These are phyloP conservation scores for Umbelopsis isabellina DNA, from an alignment of 192 early-diverging fungal genomes.

Conservation along the genomic window DNA sequence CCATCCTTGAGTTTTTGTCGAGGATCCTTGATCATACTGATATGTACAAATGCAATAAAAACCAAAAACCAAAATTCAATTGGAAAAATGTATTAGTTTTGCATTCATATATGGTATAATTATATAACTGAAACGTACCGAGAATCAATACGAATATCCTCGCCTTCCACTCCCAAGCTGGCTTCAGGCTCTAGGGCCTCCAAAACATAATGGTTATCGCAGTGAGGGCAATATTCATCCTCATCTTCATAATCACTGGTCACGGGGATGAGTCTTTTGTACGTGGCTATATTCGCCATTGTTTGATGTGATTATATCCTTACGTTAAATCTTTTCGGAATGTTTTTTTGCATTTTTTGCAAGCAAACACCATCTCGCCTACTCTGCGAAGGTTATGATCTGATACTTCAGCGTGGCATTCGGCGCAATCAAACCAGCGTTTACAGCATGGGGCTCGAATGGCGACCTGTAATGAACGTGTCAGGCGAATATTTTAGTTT, in stretches of 20 bases:
- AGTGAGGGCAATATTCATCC: slow-evolving; percentile 98
- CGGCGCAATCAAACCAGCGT: slow-evolving; percentile 96
- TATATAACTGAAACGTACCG: slow-evolving; percentile 38
- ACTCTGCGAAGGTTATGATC: slow-evolving; percentile 81
- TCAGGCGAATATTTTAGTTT: background rate
- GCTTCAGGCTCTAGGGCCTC: slow-evolving; percentile 89
- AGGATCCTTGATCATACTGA: slow-evolving; percentile 35
- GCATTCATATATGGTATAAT: background rate
- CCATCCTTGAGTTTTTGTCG: slow-evolving; percentile 12
- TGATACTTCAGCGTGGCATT: slow-evolving; percentile 85
- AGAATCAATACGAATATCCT: slow-evolving; percentile 81
- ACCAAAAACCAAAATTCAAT: background rate
- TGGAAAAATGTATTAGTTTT: background rate
- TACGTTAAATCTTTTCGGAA: slow-evolving; percentile 87
- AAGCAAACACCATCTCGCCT: slow-evolving; percentile 92
- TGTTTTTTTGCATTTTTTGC: slow-evolving; percentile 99
- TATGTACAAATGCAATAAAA: background rate
- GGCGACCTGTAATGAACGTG: slow-evolving; percentile 62
- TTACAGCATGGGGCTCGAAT: slow-evolving; percentile 94
- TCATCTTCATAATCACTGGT: slow-evolving; percentile 85
- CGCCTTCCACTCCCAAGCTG: slow-evolving; percentile 89
- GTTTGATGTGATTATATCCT: background rate
- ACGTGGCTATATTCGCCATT: background rate
- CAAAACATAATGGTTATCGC: slow-evolving; percentile 96
- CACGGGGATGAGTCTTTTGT: too few relatives aligned